Percentiles rank a stretch among this genome's conserved stretches.
Evolutionary conservation across 2,329 filamentous ascomycete genomes (phyloP).

Genomic region (Myriosclerotinia duriaeana): DNA sequence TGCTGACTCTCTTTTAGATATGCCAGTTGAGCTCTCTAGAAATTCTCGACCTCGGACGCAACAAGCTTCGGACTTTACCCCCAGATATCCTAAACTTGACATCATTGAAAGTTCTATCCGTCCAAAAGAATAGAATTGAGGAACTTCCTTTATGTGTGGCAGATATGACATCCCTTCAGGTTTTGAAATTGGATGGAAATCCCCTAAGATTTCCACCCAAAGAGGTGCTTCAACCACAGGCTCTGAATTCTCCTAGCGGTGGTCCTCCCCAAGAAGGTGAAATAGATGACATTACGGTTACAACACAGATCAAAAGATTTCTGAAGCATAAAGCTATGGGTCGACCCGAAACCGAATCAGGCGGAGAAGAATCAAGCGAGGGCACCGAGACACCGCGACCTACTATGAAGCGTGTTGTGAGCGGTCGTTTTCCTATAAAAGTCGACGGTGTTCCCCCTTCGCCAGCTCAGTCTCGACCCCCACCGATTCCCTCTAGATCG

Average conservation of each 20-base stretch:
- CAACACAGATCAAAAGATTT: conserved; percentile 61
- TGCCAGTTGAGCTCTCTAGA: conserved; percentile 84
- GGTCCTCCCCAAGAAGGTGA: conserved; percentile 58
- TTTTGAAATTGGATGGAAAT: conserved; percentile 87
- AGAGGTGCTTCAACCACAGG: conserved; percentile 62
- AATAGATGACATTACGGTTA: conserved; percentile 59
- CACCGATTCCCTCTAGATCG: conserved; percentile 76
- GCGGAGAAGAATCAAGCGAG: conserved; percentile 66
- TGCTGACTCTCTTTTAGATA: conserved; percentile 54
- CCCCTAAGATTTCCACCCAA: conserved; percentile 77
- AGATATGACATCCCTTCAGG: conserved; percentile 85
- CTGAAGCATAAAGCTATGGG: conserved; percentile 52
- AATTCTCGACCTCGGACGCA: conserved; percentile 88
- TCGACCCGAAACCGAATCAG: conserved; percentile 55
- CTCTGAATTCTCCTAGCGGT: conserved; percentile 53
- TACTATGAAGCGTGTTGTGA: conserved; percentile 57
- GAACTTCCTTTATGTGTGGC: conserved; percentile 80
- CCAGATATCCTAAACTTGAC: conserved; percentile 76
- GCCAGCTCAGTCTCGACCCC: conserved; percentile 63
- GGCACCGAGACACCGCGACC: conserved; percentile 75
- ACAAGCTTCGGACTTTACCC: conserved; percentile 76
- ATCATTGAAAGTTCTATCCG: conserved; percentile 83
- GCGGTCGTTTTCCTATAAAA: conserved; percentile 66
- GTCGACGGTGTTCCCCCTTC: conserved; percentile 75
- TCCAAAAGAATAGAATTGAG: conserved; percentile 83